Evolutionary conservation across 192 early-diverging fungal species (phyloP).

Genomic region (Neocallimastix lanati): DNA sequence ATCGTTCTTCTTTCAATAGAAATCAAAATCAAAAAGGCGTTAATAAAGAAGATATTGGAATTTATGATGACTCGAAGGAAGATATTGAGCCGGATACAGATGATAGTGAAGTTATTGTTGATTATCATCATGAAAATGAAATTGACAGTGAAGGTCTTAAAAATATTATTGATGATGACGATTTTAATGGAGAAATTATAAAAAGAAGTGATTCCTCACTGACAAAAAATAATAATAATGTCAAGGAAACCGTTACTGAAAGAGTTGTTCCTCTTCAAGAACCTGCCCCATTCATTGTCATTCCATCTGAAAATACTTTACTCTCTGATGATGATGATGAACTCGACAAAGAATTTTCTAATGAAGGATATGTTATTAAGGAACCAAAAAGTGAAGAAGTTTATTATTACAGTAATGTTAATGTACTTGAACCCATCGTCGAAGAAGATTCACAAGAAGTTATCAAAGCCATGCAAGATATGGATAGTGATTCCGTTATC

Average conservation of each 20-base stretch:
- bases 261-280: not conserved
- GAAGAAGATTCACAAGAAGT: not conserved
- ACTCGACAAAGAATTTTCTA: too few relatives aligned
- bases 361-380: not conserved
- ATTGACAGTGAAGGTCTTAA: not conserved
- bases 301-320: too few relatives aligned
- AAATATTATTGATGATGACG: not conserved
- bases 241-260: not conserved
- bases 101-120: not conserved
- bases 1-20: too few relatives aligned
- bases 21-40: too few relatives aligned
- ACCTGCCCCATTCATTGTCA: not conserved
- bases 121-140: not conserved
- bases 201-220: too few relatives aligned
- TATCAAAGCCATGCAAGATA: not conserved
- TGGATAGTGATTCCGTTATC: too few relatives aligned
- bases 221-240: too few relatives aligned
- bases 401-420: not conserved
- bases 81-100: not conserved
- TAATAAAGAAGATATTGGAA: not conserved
- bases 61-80: not conserved
- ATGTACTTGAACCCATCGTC: not conserved
- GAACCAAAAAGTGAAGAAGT: not conserved
- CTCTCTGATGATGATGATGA: too few relatives aligned
- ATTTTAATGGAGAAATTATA: not conserved